A percentile compares a stretch with the other conserved stretches of the same genome.
Evolutionary conservation across 768 basidiomycete species (phyloP).

Genomic region (Auriscalpium microsporum): DNA sequence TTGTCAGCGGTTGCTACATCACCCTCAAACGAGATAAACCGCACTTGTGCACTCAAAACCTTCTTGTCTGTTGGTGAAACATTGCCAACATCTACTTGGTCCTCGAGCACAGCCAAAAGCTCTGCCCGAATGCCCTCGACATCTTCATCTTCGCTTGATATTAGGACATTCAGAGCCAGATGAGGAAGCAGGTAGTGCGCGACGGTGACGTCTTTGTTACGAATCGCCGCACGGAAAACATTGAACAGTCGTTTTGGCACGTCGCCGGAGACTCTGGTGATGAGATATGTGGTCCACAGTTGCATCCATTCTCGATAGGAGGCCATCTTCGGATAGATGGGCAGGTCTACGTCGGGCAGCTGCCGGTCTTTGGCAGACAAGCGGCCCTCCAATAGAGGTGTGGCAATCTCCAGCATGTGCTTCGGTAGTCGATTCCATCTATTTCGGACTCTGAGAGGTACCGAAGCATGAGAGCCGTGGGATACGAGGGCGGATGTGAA

Average conservation of each 20-base stretch:
- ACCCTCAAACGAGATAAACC: background rate
- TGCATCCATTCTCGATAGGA: slow-evolving; percentile 98
- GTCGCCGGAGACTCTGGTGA: slow-evolving; percentile 49
- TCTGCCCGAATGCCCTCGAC: slow-evolving; percentile 62
- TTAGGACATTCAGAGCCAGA: slow-evolving; percentile 76
- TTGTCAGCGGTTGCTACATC: background rate
- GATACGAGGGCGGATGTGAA: slow-evolving; percentile 73
- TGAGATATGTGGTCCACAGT: slow-evolving; percentile 76
- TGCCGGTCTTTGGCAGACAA: slow-evolving; percentile 36
- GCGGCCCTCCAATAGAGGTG: slow-evolving; percentile 70
- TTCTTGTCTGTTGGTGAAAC: slow-evolving; percentile 67
- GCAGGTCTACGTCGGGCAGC: slow-evolving; percentile 36
- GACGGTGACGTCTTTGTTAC: slow-evolving; percentile 89
- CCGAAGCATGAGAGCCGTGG: slow-evolving; percentile 35
- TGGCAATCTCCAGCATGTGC: slow-evolving; percentile 76
- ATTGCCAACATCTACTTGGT: slow-evolving; percentile 67
- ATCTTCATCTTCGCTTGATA: slow-evolving; percentile 61
- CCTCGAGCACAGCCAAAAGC: slow-evolving; percentile 72
- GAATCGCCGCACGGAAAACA: slow-evolving; percentile 68
- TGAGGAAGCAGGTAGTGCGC: slow-evolving; percentile 88
- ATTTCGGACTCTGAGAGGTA: slow-evolving; percentile 57
- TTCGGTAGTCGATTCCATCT: slow-evolving; percentile 78
- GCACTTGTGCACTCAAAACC: slow-evolving; percentile 88
- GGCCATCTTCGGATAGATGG: slow-evolving; percentile 66
- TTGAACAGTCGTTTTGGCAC: slow-evolving; percentile 65